Evolutionary conservation across 1,139 yeast genomes (phyloP).

Genomic region (Chernovozyma aurita): DNA sequence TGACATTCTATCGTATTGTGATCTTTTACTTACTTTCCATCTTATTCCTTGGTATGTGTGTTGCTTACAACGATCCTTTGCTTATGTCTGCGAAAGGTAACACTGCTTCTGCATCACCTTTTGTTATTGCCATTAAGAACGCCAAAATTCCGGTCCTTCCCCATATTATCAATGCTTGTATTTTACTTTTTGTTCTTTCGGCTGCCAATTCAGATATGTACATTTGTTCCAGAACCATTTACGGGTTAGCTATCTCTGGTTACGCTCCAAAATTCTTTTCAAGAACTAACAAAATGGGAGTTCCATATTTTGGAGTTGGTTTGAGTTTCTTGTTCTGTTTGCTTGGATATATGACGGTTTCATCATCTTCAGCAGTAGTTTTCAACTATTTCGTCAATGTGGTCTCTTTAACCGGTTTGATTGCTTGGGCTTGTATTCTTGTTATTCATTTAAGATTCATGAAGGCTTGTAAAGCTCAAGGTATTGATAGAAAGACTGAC

Average conservation of each 20-base stretch:
- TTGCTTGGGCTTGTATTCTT: constrained; percentile 66
- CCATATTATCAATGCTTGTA: constrained; percentile 43
- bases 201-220: constrained; percentile 49
- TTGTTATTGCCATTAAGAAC: constrained; percentile 48
- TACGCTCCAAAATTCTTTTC: constrained; percentile 41
- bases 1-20: constrained; percentile 73
- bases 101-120: constrained; percentile 76
- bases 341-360: constrained; percentile 61
- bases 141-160: constrained; percentile 40
- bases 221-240: constrained; percentile 42
- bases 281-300: constrained; percentile 34
- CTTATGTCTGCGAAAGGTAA: constrained; percentile 31
- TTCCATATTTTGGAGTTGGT: constrained; percentile 34
- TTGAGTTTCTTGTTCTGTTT: constrained; percentile 44
- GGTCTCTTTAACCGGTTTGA: constrained; percentile 66
- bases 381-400: constrained; percentile 69
- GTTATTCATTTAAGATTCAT: constrained; percentile 60
- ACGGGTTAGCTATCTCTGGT: constrained; percentile 43
- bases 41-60: constrained; percentile 69
- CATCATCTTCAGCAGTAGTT: constrained; percentile 47
- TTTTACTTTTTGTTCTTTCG: constrained; percentile 40
- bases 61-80: constrained; percentile 61
- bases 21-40: constrained; percentile 65
- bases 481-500: constrained; percentile 24
- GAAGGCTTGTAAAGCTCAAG: constrained; percentile 66